Base-by-base conservation (phyloP, 495 filamentous ascomycete genomes). In the Trichoderma virens region DNA sequence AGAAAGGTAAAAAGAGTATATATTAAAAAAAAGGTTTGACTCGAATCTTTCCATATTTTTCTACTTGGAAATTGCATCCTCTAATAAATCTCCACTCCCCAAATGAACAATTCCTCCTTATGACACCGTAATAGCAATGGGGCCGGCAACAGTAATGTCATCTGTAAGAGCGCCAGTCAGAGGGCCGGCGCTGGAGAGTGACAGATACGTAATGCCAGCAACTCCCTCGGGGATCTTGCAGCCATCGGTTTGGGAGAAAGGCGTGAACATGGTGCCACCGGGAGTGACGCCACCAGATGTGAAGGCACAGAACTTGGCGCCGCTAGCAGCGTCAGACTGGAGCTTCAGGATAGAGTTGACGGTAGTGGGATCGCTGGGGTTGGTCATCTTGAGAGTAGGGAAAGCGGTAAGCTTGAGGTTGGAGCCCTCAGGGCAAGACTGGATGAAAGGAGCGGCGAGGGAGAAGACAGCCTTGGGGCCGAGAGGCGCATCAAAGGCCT, bases 361-460 rank as follows among this genome's bases (percentile, higher is more conserved):
- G 27, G 79, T 74, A 9, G 69, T 66, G 27, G 80, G 78, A 38
- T 72, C 66, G 39, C 73, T 75, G 35, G 81, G 75, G 56, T 73
- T 73, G 45, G 78, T 73, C 69, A 86, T 77, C 59, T 76, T 72
- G 43, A 88, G 78, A 18, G 81, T 72, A 3, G 85, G 83, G 80
- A 86, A 85, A 20, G 83, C 74, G 7, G 71, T 76, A 38, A 88
- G 72, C 66, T 79, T 76, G n/a, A 88, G 76, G 70, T 82, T 80
- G 68, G 77, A 79, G 61, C 81, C 84, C 18, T 71, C 71, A 8
- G 85, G 85, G 76, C 85, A 88, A 45, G 77, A 79, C 59, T 68
- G 64, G 74, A 88, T 87, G 78, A 88, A 88, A 35, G 79, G 77
- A n/a, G 84, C 80, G 63, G 85, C 85, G 60, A 88, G 76, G 16